These are phyloP conservation scores for Malus hybrid DNA, from an alignment of 331 rosid genomes.

Conservation along the genomic window DNA sequence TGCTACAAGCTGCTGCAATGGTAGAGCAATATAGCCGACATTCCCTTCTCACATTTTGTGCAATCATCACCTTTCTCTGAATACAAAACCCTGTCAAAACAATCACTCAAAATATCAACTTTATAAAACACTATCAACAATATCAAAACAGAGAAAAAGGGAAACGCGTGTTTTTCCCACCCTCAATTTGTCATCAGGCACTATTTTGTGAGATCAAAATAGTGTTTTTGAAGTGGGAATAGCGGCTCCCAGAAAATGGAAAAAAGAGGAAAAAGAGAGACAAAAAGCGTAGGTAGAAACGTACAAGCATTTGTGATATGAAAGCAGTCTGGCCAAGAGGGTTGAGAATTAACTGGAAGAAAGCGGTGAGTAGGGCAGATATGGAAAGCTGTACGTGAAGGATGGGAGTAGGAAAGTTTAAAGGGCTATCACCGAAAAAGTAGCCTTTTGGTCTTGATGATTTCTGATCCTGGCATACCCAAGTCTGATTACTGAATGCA, in stretches of 20 bases:
- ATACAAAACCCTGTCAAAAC: no score
- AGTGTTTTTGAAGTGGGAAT: not conserved
- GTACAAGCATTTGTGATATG: constrained; percentile 48
- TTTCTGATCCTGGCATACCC: constrained; percentile 2
- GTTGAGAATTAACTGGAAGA: constrained; percentile 18
- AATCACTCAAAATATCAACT: no score
- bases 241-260: not conserved
- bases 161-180: not conserved
- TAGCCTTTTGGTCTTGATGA: constrained; percentile 16
- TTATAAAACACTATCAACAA: no score
- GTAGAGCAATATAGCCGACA: no score
- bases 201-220: not conserved
- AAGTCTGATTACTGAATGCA: not conserved
- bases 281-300: not conserved
- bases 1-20: no score
- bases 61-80: no score
- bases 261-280: not conserved
- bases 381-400: constrained; percentile 25
- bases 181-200: not conserved
- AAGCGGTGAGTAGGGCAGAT: constrained; percentile 5
- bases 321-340: constrained; percentile 39
- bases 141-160: not conserved
- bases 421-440: constrained; percentile 25
- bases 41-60: no score
- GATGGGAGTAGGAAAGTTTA: constrained; percentile 10